Conservation (phyloP, 192 early-diverging fungal genomes). For the Backusella mclennaniae region DNA sequence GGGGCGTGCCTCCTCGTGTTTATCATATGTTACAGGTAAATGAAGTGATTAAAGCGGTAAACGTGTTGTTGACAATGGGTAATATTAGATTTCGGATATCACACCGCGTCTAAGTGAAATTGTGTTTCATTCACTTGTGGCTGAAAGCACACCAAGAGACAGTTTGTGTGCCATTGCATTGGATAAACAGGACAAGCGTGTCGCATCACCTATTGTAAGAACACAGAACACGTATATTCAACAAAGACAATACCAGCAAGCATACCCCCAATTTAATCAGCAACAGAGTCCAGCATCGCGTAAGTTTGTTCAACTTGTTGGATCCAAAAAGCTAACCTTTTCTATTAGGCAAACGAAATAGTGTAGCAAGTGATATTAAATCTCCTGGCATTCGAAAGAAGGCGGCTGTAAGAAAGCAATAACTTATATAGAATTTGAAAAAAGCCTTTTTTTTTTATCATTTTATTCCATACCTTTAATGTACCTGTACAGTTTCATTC, state of each 20-base stretch:
- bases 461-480: too few relatives aligned
- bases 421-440: too few relatives aligned
- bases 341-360: neutral
- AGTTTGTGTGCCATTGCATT: slow-evolving; percentile 18
- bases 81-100: slow-evolving; percentile 6
- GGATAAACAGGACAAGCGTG: neutral
- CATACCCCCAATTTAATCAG: slow-evolving; percentile 10
- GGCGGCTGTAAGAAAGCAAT: neutral
- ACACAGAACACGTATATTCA: slow-evolving; percentile 10
- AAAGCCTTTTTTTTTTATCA: too few relatives aligned
- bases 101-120: slow-evolving; percentile 11
- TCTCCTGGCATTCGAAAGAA: slow-evolving; percentile 6
- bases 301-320: neutral
- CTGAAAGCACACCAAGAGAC: slow-evolving; percentile 13
- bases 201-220: slow-evolving; percentile 17
- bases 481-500: too few relatives aligned
- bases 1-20: slow-evolving; percentile 21
- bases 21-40: slow-evolving; percentile 18
- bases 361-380: slow-evolving; percentile 9
- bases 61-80: too few relatives aligned
- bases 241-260: slow-evolving; percentile 18
- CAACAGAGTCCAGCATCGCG: slow-evolving; percentile 8
- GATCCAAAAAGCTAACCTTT: neutral
- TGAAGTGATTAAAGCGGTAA: too few relatives aligned
- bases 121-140: slow-evolving; percentile 13